Evolutionary conservation across 2,329 filamentous ascomycete species (phyloP).

Genomic region (Dryadomyces quercus-mongolicae): DNA sequence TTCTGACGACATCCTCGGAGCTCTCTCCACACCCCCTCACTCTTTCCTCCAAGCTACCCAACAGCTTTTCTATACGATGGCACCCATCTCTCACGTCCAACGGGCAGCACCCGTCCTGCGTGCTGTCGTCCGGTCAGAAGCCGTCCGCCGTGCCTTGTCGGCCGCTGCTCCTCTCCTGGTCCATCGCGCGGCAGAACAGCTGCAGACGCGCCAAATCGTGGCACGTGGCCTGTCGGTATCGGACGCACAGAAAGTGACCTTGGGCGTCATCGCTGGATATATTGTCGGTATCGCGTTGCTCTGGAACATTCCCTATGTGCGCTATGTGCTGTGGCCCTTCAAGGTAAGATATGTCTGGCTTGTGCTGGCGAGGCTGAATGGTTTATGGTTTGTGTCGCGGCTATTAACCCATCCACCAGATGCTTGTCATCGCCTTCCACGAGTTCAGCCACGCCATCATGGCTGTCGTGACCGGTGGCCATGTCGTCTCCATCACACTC

Average conservation of each 20-base stretch:
- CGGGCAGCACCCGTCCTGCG: slow-evolving; percentile 6
- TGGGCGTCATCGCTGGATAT: slow-evolving; percentile 46
- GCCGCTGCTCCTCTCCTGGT: slow-evolving; percentile 9
- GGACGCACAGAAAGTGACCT: slow-evolving; percentile 56
- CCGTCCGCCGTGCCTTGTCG: slow-evolving; percentile 5
- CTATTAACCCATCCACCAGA: slow-evolving; percentile 31
- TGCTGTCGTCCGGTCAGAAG: slow-evolving; percentile 7
- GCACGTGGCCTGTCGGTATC: slow-evolving; percentile 37
- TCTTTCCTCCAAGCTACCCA: too few relatives aligned
- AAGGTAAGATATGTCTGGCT: slow-evolving; percentile 41
- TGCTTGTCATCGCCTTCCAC: slow-evolving; percentile 76
- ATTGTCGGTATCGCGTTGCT: slow-evolving; percentile 62
- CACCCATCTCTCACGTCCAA: slow-evolving; percentile 3
- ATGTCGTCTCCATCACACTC: slow-evolving; percentile 47
- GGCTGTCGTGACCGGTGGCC: slow-evolving; percentile 59
- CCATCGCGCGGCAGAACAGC: slow-evolving; percentile 4
- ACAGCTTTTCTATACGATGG: slow-evolving; percentile 4
- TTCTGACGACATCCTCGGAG: too few relatives aligned
- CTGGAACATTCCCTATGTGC: slow-evolving; percentile 71
- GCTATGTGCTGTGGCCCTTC: slow-evolving; percentile 67
- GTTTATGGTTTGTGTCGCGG: too few relatives aligned
- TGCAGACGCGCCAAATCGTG: not conserved
- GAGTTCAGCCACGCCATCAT: slow-evolving; percentile 68
- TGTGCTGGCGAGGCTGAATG: too few relatives aligned
- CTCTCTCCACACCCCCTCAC: too few relatives aligned